phyloP scores from a whole-genome alignment of 306 rosid species.

The Mimosa pudica region DNA sequence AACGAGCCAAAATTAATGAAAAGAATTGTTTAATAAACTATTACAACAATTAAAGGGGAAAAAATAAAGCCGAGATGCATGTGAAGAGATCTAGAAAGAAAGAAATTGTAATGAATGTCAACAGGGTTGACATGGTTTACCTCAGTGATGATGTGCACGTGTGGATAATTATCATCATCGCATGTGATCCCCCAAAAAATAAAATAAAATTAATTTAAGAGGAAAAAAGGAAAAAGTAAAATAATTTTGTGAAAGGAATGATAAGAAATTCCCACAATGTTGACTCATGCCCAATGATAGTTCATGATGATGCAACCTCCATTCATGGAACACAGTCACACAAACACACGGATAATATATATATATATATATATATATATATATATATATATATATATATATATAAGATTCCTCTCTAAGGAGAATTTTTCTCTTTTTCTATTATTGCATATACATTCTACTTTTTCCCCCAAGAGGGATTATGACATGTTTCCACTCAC shows the following conservation, averaged over 20 bases:
- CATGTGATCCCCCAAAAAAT: slow-evolving; percentile 33
- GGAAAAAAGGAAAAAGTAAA: background rate
- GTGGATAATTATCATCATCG: slow-evolving; percentile 62
- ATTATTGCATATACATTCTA: background rate
- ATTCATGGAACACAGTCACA: slow-evolving; percentile 45
- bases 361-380: background rate
- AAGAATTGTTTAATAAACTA: background rate
- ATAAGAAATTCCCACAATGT: slow-evolving; percentile 58
- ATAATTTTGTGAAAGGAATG: slow-evolving; percentile 32
- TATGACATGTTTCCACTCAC: slow-evolving; percentile 63
- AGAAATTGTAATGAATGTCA: slow-evolving; percentile 47
- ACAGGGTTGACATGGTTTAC: slow-evolving; percentile 79
- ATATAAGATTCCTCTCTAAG: slow-evolving; percentile 12
- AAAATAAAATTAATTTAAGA: background rate
- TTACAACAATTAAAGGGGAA: background rate
- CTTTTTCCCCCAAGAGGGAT: slow-evolving; percentile 33
- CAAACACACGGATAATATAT: background rate
- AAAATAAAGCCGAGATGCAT: slow-evolving; percentile 35
- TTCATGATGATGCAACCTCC: slow-evolving; percentile 53
- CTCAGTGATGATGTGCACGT: slow-evolving; percentile 84
- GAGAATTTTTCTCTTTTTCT: background rate
- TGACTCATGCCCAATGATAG: slow-evolving; percentile 62
- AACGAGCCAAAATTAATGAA: background rate
- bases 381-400: background rate
- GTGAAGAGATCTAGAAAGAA: slow-evolving; percentile 38